A percentile compares a stretch with the other conserved stretches of the same genome.
These are phyloP conservation scores for Cyclotella cryptica DNA, from an alignment of 108 stramenopile genomes.

Conservation along the genomic window DNA sequence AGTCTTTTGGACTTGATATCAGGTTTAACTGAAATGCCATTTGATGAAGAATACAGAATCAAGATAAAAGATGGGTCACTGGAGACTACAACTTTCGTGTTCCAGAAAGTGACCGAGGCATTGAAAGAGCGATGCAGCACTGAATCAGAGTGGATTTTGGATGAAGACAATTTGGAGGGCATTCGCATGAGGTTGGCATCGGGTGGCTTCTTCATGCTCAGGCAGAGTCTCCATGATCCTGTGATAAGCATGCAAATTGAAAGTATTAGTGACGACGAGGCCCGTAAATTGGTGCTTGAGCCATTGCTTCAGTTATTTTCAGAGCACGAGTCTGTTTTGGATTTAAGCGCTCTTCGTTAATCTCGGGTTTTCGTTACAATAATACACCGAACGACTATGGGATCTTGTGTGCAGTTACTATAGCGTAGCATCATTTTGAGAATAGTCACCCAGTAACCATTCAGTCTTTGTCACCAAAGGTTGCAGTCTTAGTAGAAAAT, in stretches of 20 bases:
- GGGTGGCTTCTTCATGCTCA: conserved; percentile 85
- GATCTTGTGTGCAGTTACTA: too few relatives aligned
- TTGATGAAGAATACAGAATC: conserved; percentile 72
- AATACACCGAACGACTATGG: too few relatives aligned
- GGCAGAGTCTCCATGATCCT: conserved; percentile 87
- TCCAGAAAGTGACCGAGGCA: conserved; percentile 52
- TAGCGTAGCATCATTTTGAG: too few relatives aligned
- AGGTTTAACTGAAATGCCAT: conserved; percentile 68
- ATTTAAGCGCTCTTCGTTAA: conserved; percentile 22
- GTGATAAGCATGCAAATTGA: conserved; percentile 85
- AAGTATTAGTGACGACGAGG: conserved; percentile 55
- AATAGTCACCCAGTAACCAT: too few relatives aligned
- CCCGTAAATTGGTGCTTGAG: conserved; percentile 44
- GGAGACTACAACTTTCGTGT: conserved; percentile 61
- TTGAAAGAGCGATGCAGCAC: conserved; percentile 29
- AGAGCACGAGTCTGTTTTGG: conserved; percentile 33
- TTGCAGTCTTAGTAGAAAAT: too few relatives aligned
- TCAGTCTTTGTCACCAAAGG: too few relatives aligned
- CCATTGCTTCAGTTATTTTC: conserved; percentile 58
- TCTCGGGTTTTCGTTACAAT: neutral
- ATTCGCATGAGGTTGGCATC: conserved; percentile 64
- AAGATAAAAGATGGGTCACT: conserved; percentile 62
- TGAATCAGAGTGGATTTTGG: conserved; percentile 61
- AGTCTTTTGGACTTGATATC: conserved; percentile 72
- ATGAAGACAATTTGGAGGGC: conserved; percentile 82